These are phyloP conservation scores for Penicillium roqueforti DNA, from an alignment of 495 filamentous ascomycete species.

Conservation along the genomic window DNA sequence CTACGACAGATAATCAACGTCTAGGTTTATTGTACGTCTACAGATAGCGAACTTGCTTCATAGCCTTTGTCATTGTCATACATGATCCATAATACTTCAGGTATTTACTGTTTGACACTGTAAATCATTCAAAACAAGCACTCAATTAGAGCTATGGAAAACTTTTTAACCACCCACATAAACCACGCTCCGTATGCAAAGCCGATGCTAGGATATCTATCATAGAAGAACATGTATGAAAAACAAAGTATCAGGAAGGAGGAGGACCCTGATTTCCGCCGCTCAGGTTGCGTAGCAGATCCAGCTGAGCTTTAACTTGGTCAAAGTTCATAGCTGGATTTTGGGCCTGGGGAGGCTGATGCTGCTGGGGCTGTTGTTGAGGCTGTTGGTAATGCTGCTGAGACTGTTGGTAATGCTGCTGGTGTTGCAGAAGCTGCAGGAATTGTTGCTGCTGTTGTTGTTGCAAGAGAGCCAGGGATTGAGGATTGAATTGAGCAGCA, in stretches of 20 bases:
- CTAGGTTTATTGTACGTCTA: conserved; percentile 3
- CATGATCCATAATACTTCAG: conserved; percentile 8
- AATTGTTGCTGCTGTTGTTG: conserved; percentile 43
- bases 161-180: conserved; percentile 12
- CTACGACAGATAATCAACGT: not conserved
- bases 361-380: conserved; percentile 39
- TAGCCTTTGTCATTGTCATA: conserved; percentile 14
- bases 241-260: conserved; percentile 25
- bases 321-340: conserved; percentile 38
- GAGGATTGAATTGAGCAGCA: conserved; percentile 59
- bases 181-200: conserved; percentile 31
- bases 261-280: conserved; percentile 37
- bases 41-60: conserved; percentile 6
- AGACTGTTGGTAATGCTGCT: conserved; percentile 24
- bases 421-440: conserved; percentile 36
- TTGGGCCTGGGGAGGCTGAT: conserved; percentile 5
- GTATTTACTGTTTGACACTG: conserved; percentile 18
- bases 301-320: conserved; percentile 45
- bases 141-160: conserved; percentile 7
- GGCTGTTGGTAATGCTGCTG: conserved; percentile 35
- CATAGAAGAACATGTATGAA: conserved; percentile 10
- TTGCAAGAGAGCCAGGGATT: conserved; percentile 53
- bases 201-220: conserved; percentile 19
- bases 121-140: not conserved
- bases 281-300: conserved; percentile 42